These are phyloP conservation scores for Collybia sp. DNA, from an alignment of 768 basidiomycete species.

Conservation along the genomic window DNA sequence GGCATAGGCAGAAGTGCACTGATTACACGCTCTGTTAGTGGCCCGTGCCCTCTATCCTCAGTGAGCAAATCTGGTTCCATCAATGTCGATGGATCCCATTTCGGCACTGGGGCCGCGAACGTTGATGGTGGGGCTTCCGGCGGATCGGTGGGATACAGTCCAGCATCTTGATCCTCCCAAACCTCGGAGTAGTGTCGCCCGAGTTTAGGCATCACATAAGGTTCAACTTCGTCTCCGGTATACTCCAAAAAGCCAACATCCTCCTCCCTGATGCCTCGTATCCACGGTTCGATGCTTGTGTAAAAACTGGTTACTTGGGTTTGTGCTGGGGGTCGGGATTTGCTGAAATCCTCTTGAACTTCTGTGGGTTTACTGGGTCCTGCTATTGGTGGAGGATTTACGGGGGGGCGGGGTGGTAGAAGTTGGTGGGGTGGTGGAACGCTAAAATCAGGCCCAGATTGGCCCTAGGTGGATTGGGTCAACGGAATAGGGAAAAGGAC, in stretches of 20 bases:
- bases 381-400: constrained; percentile 60
- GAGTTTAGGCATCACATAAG: constrained; percentile 81
- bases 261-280: constrained; percentile 88
- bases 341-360: constrained; percentile 87
- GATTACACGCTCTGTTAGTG: constrained; percentile 80
- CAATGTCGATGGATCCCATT: constrained; percentile 83
- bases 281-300: constrained; percentile 83
- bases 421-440: constrained; percentile 46
- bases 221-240: constrained; percentile 86
- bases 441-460: constrained; percentile 54
- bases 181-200: constrained; percentile 84
- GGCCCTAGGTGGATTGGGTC: constrained; percentile 14
- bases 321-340: constrained; percentile 73
- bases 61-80: constrained; percentile 61
- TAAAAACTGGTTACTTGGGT: constrained; percentile 76
- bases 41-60: constrained; percentile 83
- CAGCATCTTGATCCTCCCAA: constrained; percentile 90
- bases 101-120: constrained; percentile 51
- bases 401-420: constrained; percentile 56
- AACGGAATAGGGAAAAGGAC: not conserved
- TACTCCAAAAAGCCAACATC: constrained; percentile 92
- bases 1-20: constrained; percentile 70
- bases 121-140: constrained; percentile 30
- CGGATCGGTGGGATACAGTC: constrained; percentile 24
- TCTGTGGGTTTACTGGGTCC: constrained; percentile 82